Conservation (phyloP, 2,329 filamentous ascomycete genomes). For the Bisporella sp. region DNA sequence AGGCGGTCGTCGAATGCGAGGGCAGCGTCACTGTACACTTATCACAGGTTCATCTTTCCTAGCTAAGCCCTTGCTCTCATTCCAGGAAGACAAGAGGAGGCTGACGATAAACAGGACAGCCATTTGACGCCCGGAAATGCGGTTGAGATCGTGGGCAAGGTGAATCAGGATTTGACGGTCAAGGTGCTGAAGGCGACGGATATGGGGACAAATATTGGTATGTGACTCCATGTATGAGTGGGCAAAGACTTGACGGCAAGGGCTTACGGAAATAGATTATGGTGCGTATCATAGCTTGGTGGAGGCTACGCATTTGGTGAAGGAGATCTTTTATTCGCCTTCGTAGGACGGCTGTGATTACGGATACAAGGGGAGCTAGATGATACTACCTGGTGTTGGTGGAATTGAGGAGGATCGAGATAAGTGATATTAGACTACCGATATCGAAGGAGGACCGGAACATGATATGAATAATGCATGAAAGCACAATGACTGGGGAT, state of each 20-base stretch:
- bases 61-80: not conserved
- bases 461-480: too few relatives aligned
- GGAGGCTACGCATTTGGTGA: slow-evolving; percentile 75
- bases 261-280: slow-evolving; percentile 43
- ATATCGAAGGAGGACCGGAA: too few relatives aligned
- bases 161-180: slow-evolving; percentile 65
- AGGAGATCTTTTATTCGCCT: slow-evolving; percentile 63
- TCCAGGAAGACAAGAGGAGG: not conserved
- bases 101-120: slow-evolving; percentile 46
- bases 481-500: too few relatives aligned
- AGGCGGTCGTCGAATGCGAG: slow-evolving; percentile 72
- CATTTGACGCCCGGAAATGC: slow-evolving; percentile 64
- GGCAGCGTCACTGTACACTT: slow-evolving; percentile 70
- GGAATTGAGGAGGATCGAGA: too few relatives aligned
- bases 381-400: too few relatives aligned
- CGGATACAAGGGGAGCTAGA: too few relatives aligned
- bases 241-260: not conserved
- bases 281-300: slow-evolving; percentile 71
- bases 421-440: too few relatives aligned
- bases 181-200: slow-evolving; percentile 65
- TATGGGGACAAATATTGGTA: slow-evolving; percentile 61
- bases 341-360: not conserved
- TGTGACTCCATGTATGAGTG: slow-evolving; percentile 27
- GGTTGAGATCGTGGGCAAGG: slow-evolving; percentile 74
- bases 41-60: slow-evolving; percentile 40